Evolutionary conservation across 257 asterid species (phyloP).

Genomic region (Anisodus tanguticus): DNA sequence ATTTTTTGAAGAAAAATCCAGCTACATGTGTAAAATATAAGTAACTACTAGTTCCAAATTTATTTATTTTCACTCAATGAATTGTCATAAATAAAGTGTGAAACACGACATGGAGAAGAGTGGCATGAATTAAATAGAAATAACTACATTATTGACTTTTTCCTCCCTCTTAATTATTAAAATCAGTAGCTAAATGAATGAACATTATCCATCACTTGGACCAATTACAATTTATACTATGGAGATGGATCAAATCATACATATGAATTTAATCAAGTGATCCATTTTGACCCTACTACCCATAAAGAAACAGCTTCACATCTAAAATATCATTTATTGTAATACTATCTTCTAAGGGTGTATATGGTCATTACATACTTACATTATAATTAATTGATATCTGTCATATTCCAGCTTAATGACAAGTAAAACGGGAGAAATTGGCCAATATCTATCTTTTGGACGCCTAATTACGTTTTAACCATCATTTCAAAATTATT

Average conservation of each 20-base stretch:
- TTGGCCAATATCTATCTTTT: too few species aligned
- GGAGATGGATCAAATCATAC: not conserved
- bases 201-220: not conserved
- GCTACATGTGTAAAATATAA: not conserved
- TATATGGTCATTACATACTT: not conserved
- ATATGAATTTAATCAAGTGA: not conserved
- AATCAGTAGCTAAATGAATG: not conserved
- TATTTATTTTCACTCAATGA: not conserved
- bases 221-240: not conserved
- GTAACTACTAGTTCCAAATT: not conserved
- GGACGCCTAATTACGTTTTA: too few species aligned
- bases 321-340: not conserved
- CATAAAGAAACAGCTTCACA: not conserved
- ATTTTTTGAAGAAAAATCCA: not conserved
- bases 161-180: not conserved
- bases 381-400: not conserved
- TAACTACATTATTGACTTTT: not conserved
- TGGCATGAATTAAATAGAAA: not conserved
- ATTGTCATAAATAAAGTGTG: not conserved
- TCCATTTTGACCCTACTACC: not conserved
- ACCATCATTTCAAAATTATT: too few species aligned
- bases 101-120: not conserved
- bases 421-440: not conserved
- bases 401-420: not conserved
- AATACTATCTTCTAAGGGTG: not conserved